Evolutionary conservation across 345 rosid genomes (phyloP), one percentile per base, ranked within the genome.

Genomic region (Citrus glauca): DNA sequence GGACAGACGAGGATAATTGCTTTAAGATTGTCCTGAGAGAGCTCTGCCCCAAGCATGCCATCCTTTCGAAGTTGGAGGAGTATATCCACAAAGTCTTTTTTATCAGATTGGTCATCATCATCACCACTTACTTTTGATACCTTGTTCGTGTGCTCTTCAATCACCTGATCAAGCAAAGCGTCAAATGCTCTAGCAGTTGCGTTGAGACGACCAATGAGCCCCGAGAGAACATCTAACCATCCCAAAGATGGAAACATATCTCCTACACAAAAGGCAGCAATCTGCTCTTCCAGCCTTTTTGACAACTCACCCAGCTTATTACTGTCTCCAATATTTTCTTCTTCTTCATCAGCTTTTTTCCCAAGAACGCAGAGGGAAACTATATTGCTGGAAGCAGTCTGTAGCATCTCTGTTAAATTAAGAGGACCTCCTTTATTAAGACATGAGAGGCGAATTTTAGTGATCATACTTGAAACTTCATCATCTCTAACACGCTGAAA

Each of bases 11-110:
- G 61, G 24, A 78, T 56, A 68, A 81, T 59, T 28, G 82, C 84
- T 73, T 84, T 81, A 27, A 84, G 68, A 48, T 81, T 81, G 62
- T 84, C 77, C 8, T n/a, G 30, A 50, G 72, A 30, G 53, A 76
- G 73, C 7, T 67, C 19, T 8, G 28, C 2, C 25, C 73, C 84
- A 68, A 63, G 59, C 57, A 72, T 75, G 28, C 72, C 77, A 4
- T 27, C n/a, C 28, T 81, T 79, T 62, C 79, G 65, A 57, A 79
- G 84, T 60, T 60, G 76, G 30, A 84, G 50, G 56, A 17, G 63
- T 53, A 75, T 69, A 40, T 81, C 79, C 32, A 84, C 72, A 4
- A 65, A 81, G 42, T 82, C 75, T 32, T 77, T 71, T 17, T 71
- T 75, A 59, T 78, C 77, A 66, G 7, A 16, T 4, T 81, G 48